A percentile compares a stretch with the other conserved stretches of the same genome.
These are phyloP conservation scores for Austropuccinia psidii DNA, from an alignment of 1,284 basidiomycete genomes.

Conservation along the genomic window DNA sequence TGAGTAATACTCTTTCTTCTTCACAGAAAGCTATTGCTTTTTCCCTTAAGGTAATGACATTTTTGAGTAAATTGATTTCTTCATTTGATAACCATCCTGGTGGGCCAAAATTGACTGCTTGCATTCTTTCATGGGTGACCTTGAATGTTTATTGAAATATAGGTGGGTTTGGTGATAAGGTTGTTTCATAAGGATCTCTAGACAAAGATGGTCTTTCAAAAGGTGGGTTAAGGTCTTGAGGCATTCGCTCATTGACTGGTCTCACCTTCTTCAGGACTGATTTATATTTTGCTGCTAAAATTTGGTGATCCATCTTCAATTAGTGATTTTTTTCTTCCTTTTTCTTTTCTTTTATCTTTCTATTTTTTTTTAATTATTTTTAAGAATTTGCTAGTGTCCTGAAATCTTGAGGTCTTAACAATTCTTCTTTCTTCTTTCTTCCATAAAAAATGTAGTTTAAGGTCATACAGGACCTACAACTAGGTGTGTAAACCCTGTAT, in stretches of 20 bases:
- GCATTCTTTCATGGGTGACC: neutral
- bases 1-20: too few species aligned
- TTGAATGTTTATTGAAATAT: too few species aligned
- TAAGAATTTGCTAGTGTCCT: too few species aligned
- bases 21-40: neutral
- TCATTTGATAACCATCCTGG: neutral
- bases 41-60: neutral
- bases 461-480: too few species aligned
- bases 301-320: too few species aligned
- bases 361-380: too few species aligned
- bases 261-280: constrained; percentile 3
- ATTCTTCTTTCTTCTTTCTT: too few species aligned
- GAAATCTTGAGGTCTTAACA: too few species aligned
- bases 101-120: neutral
- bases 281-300: constrained; percentile 12
- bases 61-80: neutral
- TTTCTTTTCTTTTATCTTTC: too few species aligned
- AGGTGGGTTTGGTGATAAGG: neutral
- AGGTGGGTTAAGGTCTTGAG: neutral
- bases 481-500: too few species aligned
- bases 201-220: neutral
- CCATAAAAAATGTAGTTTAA: too few species aligned
- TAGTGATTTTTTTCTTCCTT: too few species aligned
- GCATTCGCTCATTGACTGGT: constrained; percentile 13
- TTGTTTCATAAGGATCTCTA: neutral